A percentile compares a stretch with the other conserved stretches of the same genome.
Evolutionary conservation across 768 basidiomycete species (phyloP).

Genomic region (Boletus reticuloceps): DNA sequence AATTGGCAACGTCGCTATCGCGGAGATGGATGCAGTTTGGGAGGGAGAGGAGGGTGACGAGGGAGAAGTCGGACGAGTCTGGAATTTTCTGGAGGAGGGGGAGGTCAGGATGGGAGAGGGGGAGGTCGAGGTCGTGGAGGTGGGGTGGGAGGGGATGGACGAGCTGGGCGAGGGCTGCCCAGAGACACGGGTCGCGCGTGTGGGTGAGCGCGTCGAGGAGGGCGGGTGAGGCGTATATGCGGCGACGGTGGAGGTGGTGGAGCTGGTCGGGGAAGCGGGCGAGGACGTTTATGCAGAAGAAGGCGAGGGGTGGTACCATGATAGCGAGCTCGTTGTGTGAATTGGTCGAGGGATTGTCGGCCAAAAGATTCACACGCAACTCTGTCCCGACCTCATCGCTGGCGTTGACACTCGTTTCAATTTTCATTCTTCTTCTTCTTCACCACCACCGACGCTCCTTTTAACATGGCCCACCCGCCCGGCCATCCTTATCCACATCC

Average conservation of each 20-base stretch:
- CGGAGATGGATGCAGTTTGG: conserved; percentile 52
- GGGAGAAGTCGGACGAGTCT: conserved; percentile 53
- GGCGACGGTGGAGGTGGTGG: conserved; percentile 34
- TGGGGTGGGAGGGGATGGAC: conserved; percentile 46
- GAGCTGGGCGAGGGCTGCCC: conserved; percentile 64
- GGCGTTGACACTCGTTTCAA: conserved; percentile 6
- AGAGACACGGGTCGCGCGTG: conserved; percentile 53
- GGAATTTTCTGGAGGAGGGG: conserved; percentile 57
- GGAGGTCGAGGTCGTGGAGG: conserved; percentile 37
- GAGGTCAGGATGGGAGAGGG: conserved; percentile 53
- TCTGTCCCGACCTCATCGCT: conserved; percentile 17
- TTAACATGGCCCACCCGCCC: conserved; percentile 37
- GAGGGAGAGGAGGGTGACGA: conserved; percentile 64
- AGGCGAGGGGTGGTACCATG: conserved; percentile 42
- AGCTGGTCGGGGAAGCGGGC: conserved; percentile 39
- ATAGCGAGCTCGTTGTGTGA: background rate
- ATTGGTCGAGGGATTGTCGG: too few species aligned
- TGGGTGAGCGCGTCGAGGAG: conserved; percentile 36
- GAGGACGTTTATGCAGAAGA: conserved; percentile 49
- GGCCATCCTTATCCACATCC: conserved; percentile 33
- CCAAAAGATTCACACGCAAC: conserved; percentile 21
- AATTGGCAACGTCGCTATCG: conserved; percentile 51
- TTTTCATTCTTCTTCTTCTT: background rate
- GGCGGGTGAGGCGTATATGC: conserved; percentile 40
- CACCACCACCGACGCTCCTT: conserved; percentile 23